These are phyloP conservation scores for Kodamaea leandrae DNA, from an alignment of 805 yeast genomes.

Conservation along the genomic window DNA sequence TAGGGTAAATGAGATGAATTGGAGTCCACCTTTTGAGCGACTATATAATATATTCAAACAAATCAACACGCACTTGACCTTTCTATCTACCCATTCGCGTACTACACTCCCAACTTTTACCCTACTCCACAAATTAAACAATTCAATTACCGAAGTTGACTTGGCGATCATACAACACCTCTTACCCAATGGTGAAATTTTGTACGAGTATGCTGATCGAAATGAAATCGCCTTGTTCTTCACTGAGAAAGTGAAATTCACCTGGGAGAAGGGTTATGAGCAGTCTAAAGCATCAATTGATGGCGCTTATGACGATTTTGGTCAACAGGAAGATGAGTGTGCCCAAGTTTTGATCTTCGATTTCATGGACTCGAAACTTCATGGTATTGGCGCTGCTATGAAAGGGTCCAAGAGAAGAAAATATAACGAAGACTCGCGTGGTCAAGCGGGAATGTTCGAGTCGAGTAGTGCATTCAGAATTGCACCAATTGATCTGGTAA, in stretches of 20 bases:
- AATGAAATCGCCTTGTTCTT: slow-evolving; percentile 52
- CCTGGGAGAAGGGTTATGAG: slow-evolving; percentile 34
- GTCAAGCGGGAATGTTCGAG: slow-evolving; percentile 21
- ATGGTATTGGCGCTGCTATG: slow-evolving; percentile 40
- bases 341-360: slow-evolving; percentile 69
- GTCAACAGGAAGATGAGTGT: slow-evolving; percentile 46
- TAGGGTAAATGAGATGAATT: not conserved
- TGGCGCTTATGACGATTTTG: slow-evolving; percentile 57
- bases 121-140: slow-evolving; percentile 30
- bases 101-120: slow-evolving; percentile 29
- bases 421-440: slow-evolving; percentile 9
- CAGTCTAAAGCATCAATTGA: slow-evolving; percentile 32
- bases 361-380: slow-evolving; percentile 65
- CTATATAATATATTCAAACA: slow-evolving; percentile 19
- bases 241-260: slow-evolving; percentile 42
- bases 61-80: slow-evolving; percentile 40
- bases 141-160: slow-evolving; percentile 45
- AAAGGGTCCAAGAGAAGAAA: slow-evolving; percentile 20
- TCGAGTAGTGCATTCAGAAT: slow-evolving; percentile 43
- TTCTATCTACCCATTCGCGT: slow-evolving; percentile 36
- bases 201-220: slow-evolving; percentile 73
- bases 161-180: slow-evolving; percentile 61
- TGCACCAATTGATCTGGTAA: slow-evolving; percentile 52
- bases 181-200: slow-evolving; percentile 66
- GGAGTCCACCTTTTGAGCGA: slow-evolving; percentile 10